Percentiles rank a stretch among this genome's conserved stretches.
Evolutionary conservation across 2,329 filamentous ascomycete genomes (phyloP).

Genomic region (Ophiostoma sp.): DNA sequence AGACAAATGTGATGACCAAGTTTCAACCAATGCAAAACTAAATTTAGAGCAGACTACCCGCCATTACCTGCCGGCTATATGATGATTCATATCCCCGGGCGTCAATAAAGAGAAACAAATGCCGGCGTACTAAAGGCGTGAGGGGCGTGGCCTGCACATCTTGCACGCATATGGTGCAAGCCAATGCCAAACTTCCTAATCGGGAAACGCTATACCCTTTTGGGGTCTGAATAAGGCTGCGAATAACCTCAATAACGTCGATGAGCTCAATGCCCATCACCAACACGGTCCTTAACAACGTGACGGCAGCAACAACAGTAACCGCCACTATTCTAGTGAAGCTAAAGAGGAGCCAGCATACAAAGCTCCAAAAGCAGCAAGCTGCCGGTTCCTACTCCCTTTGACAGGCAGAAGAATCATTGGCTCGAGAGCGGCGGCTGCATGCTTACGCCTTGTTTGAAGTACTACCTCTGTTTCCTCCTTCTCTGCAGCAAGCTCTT

Average conservation of each 20-base stretch:
- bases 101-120: slow-evolving; percentile 5
- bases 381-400: background rate
- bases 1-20: background rate
- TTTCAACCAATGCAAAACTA: background rate
- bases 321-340: too few relatives aligned
- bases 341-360: background rate
- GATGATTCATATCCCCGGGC: background rate
- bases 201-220: slow-evolving; percentile 27
- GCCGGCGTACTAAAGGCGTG: background rate
- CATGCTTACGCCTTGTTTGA: background rate
- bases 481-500: background rate
- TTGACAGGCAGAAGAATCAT: background rate
- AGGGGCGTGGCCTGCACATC: background rate
- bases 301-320: background rate
- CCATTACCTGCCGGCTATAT: background rate
- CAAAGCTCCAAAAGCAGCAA: background rate
- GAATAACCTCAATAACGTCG: slow-evolving; percentile 28
- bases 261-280: background rate
- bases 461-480: background rate
- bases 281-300: background rate
- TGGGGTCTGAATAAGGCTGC: slow-evolving; percentile 34
- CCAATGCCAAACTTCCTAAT: slow-evolving; percentile 20
- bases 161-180: background rate
- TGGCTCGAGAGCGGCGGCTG: background rate
- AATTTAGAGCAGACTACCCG: background rate